Base-by-base conservation (phyloP, 805 yeast genomes). In the Yamadazyma scolyti region DNA sequence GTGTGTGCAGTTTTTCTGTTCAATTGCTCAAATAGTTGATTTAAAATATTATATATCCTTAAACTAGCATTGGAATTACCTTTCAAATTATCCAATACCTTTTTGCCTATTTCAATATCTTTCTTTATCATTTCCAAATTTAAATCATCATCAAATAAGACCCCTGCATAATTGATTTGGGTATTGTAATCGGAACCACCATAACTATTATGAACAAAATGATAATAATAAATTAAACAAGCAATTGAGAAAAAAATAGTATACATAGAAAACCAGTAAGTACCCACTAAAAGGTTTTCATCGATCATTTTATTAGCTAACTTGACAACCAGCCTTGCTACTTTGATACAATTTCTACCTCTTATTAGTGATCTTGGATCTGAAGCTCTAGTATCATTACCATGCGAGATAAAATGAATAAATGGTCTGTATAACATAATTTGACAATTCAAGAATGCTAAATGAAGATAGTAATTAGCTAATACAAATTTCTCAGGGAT, bases 191-290 rank as follows among this genome's bases (percentile, higher is more conserved):
- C 37, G 19, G 42, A 43, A 6, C 32, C 31, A 9, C 37, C 30
- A 30, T 39, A 37, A n/a, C 45, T 39, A 27, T 46, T 42, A 31
- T 55, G 56, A 8, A 69, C 70, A 51, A 60, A 65, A 54, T 84
- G 90, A 34, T 76, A 82, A 51, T 87, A 86, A 48, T 81, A 85
- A 11, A 85, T 82, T 45, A 87, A 65, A 48, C 95, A 83, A 1
- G 95, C 94, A 37, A 87, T 87, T 2, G 94, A 79, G 58, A 85
- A 86, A 53, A 87, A 88, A 4, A 88, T 81, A 0, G 96, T 85
- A 54, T 88, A 88, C 49, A 84, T 82, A 5, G 93, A 79, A 50
- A 86, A 88, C 95, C 96, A 87, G 50, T 88, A 89, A 2, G 93
- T 83, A 1, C 95, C 95, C 42, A 79, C 75, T 23, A 88, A 61